Base-by-base conservation (phyloP, 495 filamentous ascomycete genomes). In the Aspergillus coremiiformis region DNA sequence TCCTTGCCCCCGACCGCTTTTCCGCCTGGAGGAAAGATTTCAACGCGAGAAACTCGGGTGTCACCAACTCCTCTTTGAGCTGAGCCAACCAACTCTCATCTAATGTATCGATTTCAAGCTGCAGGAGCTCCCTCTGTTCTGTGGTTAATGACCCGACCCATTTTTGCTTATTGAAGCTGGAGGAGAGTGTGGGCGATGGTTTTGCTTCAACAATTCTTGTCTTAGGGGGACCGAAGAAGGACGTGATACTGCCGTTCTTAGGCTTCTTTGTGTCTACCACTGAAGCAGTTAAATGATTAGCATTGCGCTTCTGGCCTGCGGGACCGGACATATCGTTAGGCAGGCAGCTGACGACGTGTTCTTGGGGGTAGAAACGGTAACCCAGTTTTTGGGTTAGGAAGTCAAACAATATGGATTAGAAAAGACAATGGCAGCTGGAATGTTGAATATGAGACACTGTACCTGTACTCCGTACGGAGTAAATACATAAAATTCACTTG, bases 101-200 rank as follows among this genome's bases (percentile, higher is more conserved):
- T 57, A 98, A 72, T 0, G 90, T 96, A 33, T 92, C 80, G 60
- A 97, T 95, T 68, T 98, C 93, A 24, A 98, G 76, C 53, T 86
- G 72, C 32, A 98, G 75, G 22, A 97, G 72, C 15, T 83, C 77
- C 61, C 83, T 87, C 66, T 95, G 89, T 72, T 97, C 94, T 5
- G 77, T 58, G 0, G 82, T 90, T 51, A 98, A 75, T 35, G 79
- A 81, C 11, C 80, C 78, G 1, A 89, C 76, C 93, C 93, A 98
- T 72, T 83, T 86, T 5, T 76, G 79, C 70, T 95, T 96, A 72
- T 96, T 79, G 70, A 95, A 96, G 44, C 79, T 88, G 4, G 69
- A 59, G 0, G 68, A 63, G 1, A 69, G 57, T n/a, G 64, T 29
- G 39, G 54, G 35, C 17, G 57, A 23, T 24, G 52, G 47, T 29